These are phyloP conservation scores for Salvia hispanica DNA, from an alignment of 257 asterid genomes.

Conservation along the genomic window DNA sequence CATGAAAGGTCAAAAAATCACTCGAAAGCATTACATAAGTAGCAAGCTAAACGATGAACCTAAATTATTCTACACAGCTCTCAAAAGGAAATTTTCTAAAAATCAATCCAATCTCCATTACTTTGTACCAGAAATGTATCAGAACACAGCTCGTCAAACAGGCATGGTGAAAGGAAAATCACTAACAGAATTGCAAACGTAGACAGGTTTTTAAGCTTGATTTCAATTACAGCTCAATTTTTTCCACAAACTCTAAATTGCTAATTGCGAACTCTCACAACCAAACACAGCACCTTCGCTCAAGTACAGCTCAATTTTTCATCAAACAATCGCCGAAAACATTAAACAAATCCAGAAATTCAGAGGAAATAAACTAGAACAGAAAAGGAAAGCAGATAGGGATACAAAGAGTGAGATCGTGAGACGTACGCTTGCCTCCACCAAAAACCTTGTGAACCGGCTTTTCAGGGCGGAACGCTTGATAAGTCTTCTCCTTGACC, in stretches of 20 bases:
- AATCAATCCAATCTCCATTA: background rate
- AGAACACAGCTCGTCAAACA: conserved; percentile 9
- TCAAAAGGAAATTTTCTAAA: background rate
- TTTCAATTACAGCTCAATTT: background rate
- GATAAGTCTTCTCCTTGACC: conserved; percentile 51
- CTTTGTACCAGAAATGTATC: background rate
- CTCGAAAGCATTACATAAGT: background rate
- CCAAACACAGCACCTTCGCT: background rate
- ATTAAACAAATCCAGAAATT: background rate
- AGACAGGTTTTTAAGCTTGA: background rate
- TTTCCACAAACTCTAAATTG: background rate
- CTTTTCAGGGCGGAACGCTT: conserved; percentile 66
- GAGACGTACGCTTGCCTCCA: conserved; percentile 81
- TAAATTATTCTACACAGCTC: background rate
- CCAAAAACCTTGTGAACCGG: conserved; percentile 82
- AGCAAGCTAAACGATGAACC: background rate
- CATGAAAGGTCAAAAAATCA: background rate
- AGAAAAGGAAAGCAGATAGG: conserved; percentile 9
- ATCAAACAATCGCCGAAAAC: background rate
- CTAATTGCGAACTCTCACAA: background rate
- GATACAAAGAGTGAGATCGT: background rate
- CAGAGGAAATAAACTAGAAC: background rate
- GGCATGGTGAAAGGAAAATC: conserved; percentile 3
- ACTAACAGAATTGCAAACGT: background rate
- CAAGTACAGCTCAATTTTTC: background rate